Conservation (phyloP, 2,329 filamentous ascomycete species). For the Cladosporium sp. region DNA sequence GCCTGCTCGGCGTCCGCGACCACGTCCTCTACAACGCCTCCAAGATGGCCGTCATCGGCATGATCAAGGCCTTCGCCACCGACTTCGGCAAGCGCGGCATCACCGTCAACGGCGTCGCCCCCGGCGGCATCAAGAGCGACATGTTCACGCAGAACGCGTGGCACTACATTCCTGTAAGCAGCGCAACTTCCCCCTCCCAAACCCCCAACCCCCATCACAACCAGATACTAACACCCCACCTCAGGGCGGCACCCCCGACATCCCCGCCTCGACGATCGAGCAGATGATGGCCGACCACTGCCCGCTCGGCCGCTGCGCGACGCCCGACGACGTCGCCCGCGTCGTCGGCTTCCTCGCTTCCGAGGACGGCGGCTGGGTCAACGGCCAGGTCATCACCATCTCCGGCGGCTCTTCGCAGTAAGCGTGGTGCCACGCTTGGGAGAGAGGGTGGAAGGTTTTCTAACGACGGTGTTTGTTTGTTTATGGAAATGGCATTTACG, state of each 20-base stretch:
- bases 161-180: conserved; percentile 18
- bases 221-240: conserved; percentile 15
- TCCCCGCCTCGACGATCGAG: conserved; percentile 46
- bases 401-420: conserved; percentile 37
- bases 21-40: conserved; percentile 66
- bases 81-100: conserved; percentile 63
- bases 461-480: background rate
- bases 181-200: too few species aligned
- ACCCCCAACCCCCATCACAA: too few species aligned
- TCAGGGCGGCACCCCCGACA: conserved; percentile 43
- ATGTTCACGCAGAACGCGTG: conserved; percentile 52
- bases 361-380: conserved; percentile 36
- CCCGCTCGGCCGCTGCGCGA: conserved; percentile 43
- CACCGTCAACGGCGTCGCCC: conserved; percentile 67
- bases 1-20: conserved; percentile 61
- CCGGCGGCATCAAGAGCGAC: conserved; percentile 67
- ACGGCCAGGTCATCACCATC: conserved; percentile 39
- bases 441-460: background rate
- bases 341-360: conserved; percentile 35
- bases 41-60: conserved; percentile 67
- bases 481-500: background rate
- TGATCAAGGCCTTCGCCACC: conserved; percentile 64
- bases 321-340: conserved; percentile 39
- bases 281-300: conserved; percentile 44
- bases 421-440: background rate